Evolutionary conservation across 768 basidiomycete species (phyloP).

Genomic region (Phanerodontia chrysosporium): DNA sequence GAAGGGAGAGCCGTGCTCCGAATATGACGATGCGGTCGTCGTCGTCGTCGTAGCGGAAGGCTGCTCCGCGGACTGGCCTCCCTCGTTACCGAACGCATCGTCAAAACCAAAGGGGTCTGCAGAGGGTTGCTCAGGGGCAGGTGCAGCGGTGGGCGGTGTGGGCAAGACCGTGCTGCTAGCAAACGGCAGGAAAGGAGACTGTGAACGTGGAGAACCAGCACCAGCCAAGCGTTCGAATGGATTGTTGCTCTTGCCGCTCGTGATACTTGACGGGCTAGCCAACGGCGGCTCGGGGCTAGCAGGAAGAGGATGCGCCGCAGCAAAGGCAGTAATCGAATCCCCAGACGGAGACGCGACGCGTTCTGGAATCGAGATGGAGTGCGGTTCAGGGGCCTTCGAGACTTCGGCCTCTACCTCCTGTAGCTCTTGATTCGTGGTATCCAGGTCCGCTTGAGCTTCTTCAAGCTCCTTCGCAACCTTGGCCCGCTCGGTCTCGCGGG

Average conservation of each 20-base stretch:
- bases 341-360: slow-evolving; percentile 33
- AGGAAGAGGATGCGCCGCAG: slow-evolving; percentile 72
- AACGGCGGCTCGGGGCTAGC: slow-evolving; percentile 52
- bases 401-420: slow-evolving; percentile 52
- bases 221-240: slow-evolving; percentile 74
- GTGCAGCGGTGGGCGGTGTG: slow-evolving; percentile 28
- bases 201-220: slow-evolving; percentile 40
- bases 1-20: slow-evolving; percentile 7
- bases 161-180: slow-evolving; percentile 31
- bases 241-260: slow-evolving; percentile 80
- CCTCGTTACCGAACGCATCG: slow-evolving; percentile 20
- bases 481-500: slow-evolving; percentile 74
- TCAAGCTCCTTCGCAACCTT: slow-evolving; percentile 70
- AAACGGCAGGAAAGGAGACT: slow-evolving; percentile 60
- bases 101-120: slow-evolving; percentile 53
- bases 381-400: slow-evolving; percentile 26
- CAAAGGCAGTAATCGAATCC: slow-evolving; percentile 46
- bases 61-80: neutral
- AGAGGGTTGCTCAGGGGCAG: slow-evolving; percentile 15
- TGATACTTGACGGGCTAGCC: slow-evolving; percentile 37
- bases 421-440: slow-evolving; percentile 49
- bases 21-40: slow-evolving; percentile 9
- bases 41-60: neutral
- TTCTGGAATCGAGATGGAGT: slow-evolving; percentile 12
- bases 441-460: slow-evolving; percentile 55